Base-by-base conservation (phyloP, 257 asterid species). In the Capsicum rhomboideum region DNA sequence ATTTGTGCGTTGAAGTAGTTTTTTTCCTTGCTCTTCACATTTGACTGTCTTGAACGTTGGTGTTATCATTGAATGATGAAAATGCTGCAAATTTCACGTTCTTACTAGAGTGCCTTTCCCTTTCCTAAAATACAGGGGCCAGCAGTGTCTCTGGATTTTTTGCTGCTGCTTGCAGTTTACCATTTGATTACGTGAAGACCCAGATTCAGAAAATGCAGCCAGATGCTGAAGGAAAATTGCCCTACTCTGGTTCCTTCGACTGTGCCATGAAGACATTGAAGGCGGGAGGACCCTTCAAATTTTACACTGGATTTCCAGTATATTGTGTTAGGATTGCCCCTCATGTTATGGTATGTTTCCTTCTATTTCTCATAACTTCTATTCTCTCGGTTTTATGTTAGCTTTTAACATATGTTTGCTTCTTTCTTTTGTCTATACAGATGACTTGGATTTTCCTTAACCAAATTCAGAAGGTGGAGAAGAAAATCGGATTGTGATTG, bases 191-290 rank as follows among this genome's bases (percentile, higher is more conserved):
- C 71, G 97, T 97, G 29, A 97, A 95, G 85, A 97, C 99, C 16
- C 99, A 96, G 84, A 96, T 96, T 69, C 98, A 93, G 91, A 94
- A 94, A 87, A 96, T 96, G 99, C 97, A 92, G 88, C 98, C 99
- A 2, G 97, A 93, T 87, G 97, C 93, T 42, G 84, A 86, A 20
- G 99, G 99, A 83, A 94, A 91, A 88, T 90, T 88, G 64, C 98
- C 98, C 0, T 96, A 93, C 89, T 79, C 96, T 2, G 99, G 99
- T 80, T 92, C 99, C 21, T 79, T 95, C 2, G 99, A 97, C 80
- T 97, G 98, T 87, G 88, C 91, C 28, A 23, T 85, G 88, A 91
- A 97, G 88, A 97, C 98, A 2, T 90, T 97, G 58, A 95, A 93
- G 89, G 13, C 92, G 2, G 95, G 96, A 21, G 99, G 98, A 13